Base-by-base conservation (phyloP, 1,284 basidiomycete species). In the Schizophyllum commune region DNA sequence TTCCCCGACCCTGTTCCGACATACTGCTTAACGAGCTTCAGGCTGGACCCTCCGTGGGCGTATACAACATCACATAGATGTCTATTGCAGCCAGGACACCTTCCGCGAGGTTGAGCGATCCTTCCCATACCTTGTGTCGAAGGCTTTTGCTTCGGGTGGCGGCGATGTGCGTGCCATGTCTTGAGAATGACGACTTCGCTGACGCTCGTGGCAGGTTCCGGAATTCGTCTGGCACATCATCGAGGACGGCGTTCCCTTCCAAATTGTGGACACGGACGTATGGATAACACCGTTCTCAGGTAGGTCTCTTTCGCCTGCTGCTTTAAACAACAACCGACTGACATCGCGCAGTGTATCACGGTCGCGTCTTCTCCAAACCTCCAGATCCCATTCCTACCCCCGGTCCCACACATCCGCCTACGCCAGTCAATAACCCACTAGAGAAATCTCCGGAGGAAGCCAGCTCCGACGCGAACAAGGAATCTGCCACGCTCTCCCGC, bases 181-280 rank as follows among this genome's bases (percentile, higher is more conserved):
- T 32, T 20, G 63, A 54, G 32, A 8, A 19, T 34, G 33, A 58
- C 20, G 61, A 58, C 65, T 33, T 60, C 34, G 47, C 15, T 61
- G 22, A 54, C 59, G 61, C 56, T 57, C 53, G n/a, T 27, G 27
- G 27, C 64, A 91, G 88, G 84, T 91, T 27, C 88, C 89, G 4
- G 83, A 86, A 63, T 91, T 92, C 70, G 81, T 82, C 66, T 93
- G 88, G 87, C 90, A 92, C 67, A 83, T 91, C 59, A 85, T 92
- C 65, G 78, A 83, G 54, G 83, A 89, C 61, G 77, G 77, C 53
- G 74, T 81, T 27, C 78, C 84, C 1, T 89, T 92, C 65, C 80
- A 88, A 61, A 80, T 92, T 33, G 79, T 76, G 60, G 79, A 82
- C 60, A 87, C 84, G 4, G 86, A 83, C 9, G 78, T 91, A 61